These are phyloP conservation scores for Magnusiomyces starmeri DNA, from an alignment of 1,139 yeast species.

Conservation along the genomic window DNA sequence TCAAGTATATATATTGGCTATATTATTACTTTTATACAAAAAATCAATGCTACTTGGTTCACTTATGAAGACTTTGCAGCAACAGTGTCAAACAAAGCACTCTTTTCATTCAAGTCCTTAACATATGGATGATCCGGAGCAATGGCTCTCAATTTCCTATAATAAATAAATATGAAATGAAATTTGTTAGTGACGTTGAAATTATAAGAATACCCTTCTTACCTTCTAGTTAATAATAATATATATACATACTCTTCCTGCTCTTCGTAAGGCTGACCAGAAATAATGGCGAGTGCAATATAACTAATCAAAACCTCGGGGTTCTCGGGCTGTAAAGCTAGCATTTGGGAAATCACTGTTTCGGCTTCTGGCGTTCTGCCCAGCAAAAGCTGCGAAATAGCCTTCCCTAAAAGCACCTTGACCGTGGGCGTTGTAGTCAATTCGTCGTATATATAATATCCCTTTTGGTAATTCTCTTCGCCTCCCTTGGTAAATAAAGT, in stretches of 20 bases:
- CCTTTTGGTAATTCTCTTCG: slow-evolving; percentile 49
- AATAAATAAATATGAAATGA: neutral
- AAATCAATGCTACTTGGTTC: too few species aligned
- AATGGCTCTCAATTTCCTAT: slow-evolving; percentile 35
- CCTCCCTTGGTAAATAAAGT: slow-evolving; percentile 51
- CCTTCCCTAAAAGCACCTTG: slow-evolving; percentile 43
- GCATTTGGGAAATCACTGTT: slow-evolving; percentile 41
- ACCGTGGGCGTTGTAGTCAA: slow-evolving; percentile 44
- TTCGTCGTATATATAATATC: slow-evolving; percentile 70
- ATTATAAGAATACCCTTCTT: neutral
- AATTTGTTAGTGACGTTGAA: neutral
- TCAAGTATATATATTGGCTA: too few species aligned
- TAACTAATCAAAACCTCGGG: slow-evolving; percentile 54
- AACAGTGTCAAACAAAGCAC: slow-evolving; percentile 48
- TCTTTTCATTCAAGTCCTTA: slow-evolving; percentile 47
- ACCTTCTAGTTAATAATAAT: neutral
- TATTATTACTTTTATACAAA: too few species aligned
- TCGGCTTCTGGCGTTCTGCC: slow-evolving; percentile 45
- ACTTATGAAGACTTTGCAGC: slow-evolving; percentile 39
- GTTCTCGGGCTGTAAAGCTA: slow-evolving; percentile 34
- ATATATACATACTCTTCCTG: slow-evolving; percentile 27
- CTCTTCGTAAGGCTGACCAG: slow-evolving; percentile 40
- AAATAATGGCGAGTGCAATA: slow-evolving; percentile 46
- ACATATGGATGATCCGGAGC: slow-evolving; percentile 48
- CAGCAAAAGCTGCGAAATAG: slow-evolving; percentile 41